Conservation (phyloP, 352 stramenopile species). For the Peronosclerospora sorghi region DNA sequence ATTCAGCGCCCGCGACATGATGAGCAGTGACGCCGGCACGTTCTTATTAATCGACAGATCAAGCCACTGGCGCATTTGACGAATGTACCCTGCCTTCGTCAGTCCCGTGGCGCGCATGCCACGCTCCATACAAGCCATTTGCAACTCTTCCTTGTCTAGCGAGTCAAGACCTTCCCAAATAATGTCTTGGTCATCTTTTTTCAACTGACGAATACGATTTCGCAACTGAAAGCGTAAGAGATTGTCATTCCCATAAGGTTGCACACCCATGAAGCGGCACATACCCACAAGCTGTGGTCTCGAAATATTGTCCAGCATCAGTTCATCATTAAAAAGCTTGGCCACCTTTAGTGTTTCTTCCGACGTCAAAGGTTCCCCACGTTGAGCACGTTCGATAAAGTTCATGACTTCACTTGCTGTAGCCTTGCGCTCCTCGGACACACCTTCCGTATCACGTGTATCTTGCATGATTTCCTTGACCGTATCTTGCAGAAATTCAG, state of each 20-base stretch:
- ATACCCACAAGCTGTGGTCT: slow-evolving; percentile 94
- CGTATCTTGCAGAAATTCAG: slow-evolving; percentile 96
- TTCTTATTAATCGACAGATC: slow-evolving; percentile 97
- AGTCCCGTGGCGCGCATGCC: slow-evolving; percentile 95
- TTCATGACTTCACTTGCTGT: slow-evolving; percentile 76
- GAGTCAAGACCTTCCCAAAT: slow-evolving; percentile 97
- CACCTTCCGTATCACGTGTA: slow-evolving; percentile 64
- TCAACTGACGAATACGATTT: slow-evolving; percentile 88
- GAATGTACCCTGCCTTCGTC: slow-evolving; percentile 92
- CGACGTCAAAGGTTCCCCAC: slow-evolving; percentile 58
- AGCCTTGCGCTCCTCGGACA: slow-evolving; percentile 65
- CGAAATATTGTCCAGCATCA: slow-evolving; percentile 97
- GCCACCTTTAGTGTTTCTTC: slow-evolving; percentile 86
- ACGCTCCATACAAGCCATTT: slow-evolving; percentile 93
- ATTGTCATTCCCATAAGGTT: slow-evolving; percentile 93
- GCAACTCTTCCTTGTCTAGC: slow-evolving; percentile 96
- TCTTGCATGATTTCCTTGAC: slow-evolving; percentile 86
- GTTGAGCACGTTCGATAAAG: slow-evolving; percentile 75
- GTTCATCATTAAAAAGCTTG: slow-evolving; percentile 94
- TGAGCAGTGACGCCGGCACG: slow-evolving; percentile 96
- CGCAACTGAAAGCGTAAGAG: slow-evolving; percentile 94
- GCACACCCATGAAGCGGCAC: slow-evolving; percentile 95
- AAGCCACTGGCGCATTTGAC: slow-evolving; percentile 95
- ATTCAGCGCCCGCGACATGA: slow-evolving; percentile 97
- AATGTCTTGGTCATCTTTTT: slow-evolving; percentile 98